Evolutionary conservation across 805 yeast genomes (phyloP).

Genomic region (Ogataea degrootiae): DNA sequence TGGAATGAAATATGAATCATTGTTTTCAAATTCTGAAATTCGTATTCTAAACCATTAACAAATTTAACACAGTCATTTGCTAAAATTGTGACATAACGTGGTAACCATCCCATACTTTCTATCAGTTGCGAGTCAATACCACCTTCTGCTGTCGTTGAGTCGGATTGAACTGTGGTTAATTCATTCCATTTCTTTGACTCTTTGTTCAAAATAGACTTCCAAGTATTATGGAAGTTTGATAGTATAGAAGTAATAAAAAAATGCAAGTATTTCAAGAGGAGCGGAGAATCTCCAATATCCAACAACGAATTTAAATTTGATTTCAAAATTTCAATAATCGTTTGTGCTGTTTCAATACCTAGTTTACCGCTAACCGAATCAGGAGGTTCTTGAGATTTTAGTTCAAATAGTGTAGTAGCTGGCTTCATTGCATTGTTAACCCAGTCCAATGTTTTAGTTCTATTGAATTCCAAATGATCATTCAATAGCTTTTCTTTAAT

Average conservation of each 20-base stretch:
- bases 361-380: slow-evolving; percentile 21
- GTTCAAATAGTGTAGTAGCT: slow-evolving; percentile 47
- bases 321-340: slow-evolving; percentile 20
- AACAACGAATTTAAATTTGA: slow-evolving; percentile 33
- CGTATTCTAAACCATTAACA: slow-evolving; percentile 26
- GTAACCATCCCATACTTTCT: slow-evolving; percentile 24
- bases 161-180: slow-evolving; percentile 2
- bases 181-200: slow-evolving; percentile 17
- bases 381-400: slow-evolving; percentile 67
- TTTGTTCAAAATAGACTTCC: slow-evolving; percentile 16
- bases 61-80: slow-evolving; percentile 29
- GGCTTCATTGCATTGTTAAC: slow-evolving; percentile 42
- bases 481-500: slow-evolving; percentile 67
- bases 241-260: slow-evolving; percentile 21
- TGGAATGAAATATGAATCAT: slow-evolving; percentile 21
- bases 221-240: slow-evolving; percentile 16
- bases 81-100: slow-evolving; percentile 26
- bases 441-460: slow-evolving; percentile 82
- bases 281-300: slow-evolving; percentile 32
- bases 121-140: slow-evolving; percentile 2
- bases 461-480: slow-evolving; percentile 72
- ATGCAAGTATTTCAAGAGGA: slow-evolving; percentile 20
- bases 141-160: slow-evolving; percentile 1
- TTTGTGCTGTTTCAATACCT: slow-evolving; percentile 27
- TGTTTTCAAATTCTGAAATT: slow-evolving; percentile 16